Evolutionary conservation across 2,329 filamentous ascomycete species (phyloP).

Genomic region (Zalaria sp.): DNA sequence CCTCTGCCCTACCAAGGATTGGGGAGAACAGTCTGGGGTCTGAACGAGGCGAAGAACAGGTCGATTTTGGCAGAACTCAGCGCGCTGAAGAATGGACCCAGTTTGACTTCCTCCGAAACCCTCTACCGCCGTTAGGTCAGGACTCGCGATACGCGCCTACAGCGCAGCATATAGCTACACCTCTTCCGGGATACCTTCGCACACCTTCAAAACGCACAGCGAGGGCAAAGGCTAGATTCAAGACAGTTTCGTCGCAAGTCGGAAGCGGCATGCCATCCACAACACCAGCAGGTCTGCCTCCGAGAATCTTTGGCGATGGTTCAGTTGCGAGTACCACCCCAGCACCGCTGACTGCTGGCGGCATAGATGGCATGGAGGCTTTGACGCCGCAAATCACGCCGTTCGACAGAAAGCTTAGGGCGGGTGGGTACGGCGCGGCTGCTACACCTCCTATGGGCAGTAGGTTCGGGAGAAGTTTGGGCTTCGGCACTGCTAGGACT

Average conservation of each 20-base stretch:
- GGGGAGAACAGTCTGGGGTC: slow-evolving; percentile 1
- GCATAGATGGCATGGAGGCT: slow-evolving; percentile 7
- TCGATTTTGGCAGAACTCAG: slow-evolving; percentile 13
- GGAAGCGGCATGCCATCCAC: slow-evolving; percentile 2
- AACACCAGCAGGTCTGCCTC: not conserved
- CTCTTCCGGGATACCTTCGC: slow-evolving; percentile 27
- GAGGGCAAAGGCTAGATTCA: slow-evolving; percentile 15
- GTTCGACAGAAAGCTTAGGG: slow-evolving; percentile 22
- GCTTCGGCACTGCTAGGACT: slow-evolving; percentile 9
- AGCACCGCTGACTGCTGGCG: slow-evolving; percentile 3
- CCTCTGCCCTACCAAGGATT: slow-evolving; percentile 1
- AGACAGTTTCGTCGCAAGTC: slow-evolving; percentile 1
- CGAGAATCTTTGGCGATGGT: not conserved
- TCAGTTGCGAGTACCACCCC: slow-evolving; percentile 2
- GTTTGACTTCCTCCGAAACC: slow-evolving; percentile 17
- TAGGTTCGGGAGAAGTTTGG: slow-evolving; percentile 8
- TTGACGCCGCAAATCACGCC: slow-evolving; percentile 22
- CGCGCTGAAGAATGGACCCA: slow-evolving; percentile 23
- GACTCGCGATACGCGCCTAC: not conserved
- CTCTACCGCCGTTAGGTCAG: slow-evolving; percentile 3
- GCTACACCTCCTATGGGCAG: slow-evolving; percentile 6
- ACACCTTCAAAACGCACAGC: slow-evolving; percentile 30
- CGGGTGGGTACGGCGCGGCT: slow-evolving; percentile 14
- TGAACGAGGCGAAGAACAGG: not conserved
- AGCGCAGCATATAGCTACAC: slow-evolving; percentile 6